phyloP scores from a whole-genome alignment of 2,329 filamentous ascomycete genomes.

The Cordyceps cateniannulata region DNA sequence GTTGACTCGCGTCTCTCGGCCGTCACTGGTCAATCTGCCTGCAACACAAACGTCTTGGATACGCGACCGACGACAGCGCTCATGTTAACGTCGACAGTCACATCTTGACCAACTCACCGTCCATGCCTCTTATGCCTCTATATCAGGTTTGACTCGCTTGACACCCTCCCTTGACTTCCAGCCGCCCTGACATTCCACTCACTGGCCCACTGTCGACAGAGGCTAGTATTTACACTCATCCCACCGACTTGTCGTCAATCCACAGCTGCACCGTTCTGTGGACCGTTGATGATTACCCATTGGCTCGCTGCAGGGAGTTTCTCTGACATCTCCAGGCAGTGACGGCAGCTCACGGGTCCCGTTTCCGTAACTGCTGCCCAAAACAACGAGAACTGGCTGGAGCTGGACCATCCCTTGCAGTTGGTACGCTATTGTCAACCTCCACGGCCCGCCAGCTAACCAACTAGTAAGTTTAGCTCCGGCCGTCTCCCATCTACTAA shows the following conservation, averaged over 20 bases:
- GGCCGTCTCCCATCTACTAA: not conserved
- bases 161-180: not conserved
- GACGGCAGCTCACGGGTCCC: not conserved
- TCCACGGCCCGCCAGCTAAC: not conserved
- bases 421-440: not conserved
- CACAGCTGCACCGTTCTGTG: not conserved
- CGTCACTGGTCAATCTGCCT: not conserved
- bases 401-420: constrained; percentile 8
- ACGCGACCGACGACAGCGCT: not conserved
- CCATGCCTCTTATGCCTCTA: not conserved
- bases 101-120: not conserved
- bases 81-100: not conserved
- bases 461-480: constrained; percentile 2
- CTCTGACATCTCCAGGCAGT: not conserved
- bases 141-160: not conserved
- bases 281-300: constrained; percentile 1
- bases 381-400: not conserved
- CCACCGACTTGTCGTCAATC: not conserved
- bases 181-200: constrained; percentile 1
- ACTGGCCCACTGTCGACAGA: constrained; percentile 7
- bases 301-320: not conserved
- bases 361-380: not conserved
- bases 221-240: constrained; percentile 1
- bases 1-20: not conserved
- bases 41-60: not conserved